These are phyloP conservation scores for Cantharellus cinnabarinus DNA, from an alignment of 768 basidiomycete genomes.

Conservation along the genomic window DNA sequence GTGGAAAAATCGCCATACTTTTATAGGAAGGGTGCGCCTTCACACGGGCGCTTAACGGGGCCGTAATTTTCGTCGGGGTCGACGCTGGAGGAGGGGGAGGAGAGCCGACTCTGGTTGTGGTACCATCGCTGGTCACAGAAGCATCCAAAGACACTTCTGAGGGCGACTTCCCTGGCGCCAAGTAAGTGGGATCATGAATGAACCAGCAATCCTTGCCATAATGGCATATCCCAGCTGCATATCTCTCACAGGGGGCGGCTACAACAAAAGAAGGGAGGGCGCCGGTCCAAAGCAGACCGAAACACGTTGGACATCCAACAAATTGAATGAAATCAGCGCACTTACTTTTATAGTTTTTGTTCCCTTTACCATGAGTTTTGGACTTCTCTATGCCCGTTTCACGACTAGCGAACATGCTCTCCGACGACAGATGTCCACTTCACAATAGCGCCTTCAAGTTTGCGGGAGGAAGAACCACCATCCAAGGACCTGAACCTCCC, in stretches of 20 bases:
- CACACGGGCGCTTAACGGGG: background rate
- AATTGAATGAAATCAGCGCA: background rate
- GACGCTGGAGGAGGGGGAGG: too few relatives aligned
- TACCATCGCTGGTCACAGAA: too few relatives aligned
- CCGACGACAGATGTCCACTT: too few relatives aligned
- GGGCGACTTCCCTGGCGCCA: too few relatives aligned
- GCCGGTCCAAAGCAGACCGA: background rate
- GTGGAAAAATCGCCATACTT: background rate
- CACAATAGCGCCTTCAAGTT: too few relatives aligned
- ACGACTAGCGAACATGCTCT: too few relatives aligned
- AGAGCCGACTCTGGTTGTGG: too few relatives aligned
- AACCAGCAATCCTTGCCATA: background rate
- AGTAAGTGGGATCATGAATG: background rate
- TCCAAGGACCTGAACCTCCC: too few relatives aligned
- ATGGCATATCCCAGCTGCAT: background rate
- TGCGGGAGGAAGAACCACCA: too few relatives aligned
- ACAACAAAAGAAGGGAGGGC: background rate
- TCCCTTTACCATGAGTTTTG: background rate
- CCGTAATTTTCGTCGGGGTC: background rate
- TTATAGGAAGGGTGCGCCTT: background rate
- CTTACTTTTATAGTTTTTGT: constrained; percentile 1
- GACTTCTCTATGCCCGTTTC: background rate
- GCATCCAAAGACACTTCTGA: too few relatives aligned
- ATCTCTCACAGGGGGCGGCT: background rate
- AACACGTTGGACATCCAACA: background rate